Percentiles rank a stretch among this genome's conserved stretches.
These are phyloP conservation scores for Komagataella pastoris DNA, from an alignment of 805 yeast genomes.

Conservation along the genomic window DNA sequence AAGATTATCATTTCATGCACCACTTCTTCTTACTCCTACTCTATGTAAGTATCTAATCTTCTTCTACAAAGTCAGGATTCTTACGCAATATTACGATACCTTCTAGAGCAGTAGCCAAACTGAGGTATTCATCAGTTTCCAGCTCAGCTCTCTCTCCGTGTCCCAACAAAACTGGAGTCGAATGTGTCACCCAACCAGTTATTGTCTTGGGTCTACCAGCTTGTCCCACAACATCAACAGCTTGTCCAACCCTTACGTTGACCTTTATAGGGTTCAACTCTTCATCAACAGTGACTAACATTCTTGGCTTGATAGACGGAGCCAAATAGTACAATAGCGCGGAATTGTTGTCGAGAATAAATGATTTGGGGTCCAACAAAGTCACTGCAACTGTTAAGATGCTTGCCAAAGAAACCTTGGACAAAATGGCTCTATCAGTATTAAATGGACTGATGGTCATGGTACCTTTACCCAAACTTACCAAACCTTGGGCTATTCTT, in stretches of 20 bases:
- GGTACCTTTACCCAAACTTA: conserved; percentile 95
- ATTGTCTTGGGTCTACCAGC: conserved; percentile 98
- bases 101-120: conserved; percentile 72
- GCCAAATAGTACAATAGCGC: conserved; percentile 75
- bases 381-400: conserved; percentile 75
- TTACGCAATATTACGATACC: conserved; percentile 89
- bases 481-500: conserved; percentile 87
- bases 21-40: neutral
- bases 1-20: neutral
- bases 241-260: conserved; percentile 96
- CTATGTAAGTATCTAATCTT: neutral
- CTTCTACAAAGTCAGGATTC: conserved; percentile 52
- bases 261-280: conserved; percentile 85
- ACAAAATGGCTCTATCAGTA: conserved; percentile 74
- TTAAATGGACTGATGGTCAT: conserved; percentile 80
- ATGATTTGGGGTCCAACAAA: conserved; percentile 72
- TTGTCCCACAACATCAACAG: conserved; percentile 97
- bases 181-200: conserved; percentile 99
- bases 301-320: conserved; percentile 85
- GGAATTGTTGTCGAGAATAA: conserved; percentile 67
- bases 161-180: conserved; percentile 89
- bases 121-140: conserved; percentile 86
- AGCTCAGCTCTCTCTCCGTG: conserved; percentile 95
- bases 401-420: conserved; percentile 84
- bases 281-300: conserved; percentile 87